phyloP scores from a whole-genome alignment of 2,329 filamentous ascomycete genomes.

The Aspergillaceae sp. region DNA sequence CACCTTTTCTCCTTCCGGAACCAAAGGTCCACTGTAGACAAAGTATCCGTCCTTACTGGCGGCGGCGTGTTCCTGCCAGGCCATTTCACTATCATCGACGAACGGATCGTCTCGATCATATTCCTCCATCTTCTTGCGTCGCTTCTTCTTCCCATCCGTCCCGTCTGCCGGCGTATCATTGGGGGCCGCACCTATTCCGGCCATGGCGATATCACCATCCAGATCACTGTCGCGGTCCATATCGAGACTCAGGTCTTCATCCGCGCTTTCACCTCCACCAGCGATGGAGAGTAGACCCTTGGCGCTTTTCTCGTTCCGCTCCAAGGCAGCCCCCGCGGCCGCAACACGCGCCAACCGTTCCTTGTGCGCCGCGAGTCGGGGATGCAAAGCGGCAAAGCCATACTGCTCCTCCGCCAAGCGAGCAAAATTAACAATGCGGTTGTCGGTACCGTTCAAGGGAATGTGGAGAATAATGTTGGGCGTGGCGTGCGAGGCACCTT shows the following conservation, averaged over 20 bases:
- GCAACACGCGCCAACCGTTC: conserved; percentile 82
- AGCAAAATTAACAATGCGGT: conserved; percentile 92
- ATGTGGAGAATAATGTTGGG: conserved; percentile 81
- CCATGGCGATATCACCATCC: conserved; percentile 38
- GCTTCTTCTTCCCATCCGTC: conserved; percentile 64
- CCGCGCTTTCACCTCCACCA: conserved; percentile 56
- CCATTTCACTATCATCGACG: conserved; percentile 82
- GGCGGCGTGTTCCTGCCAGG: conserved; percentile 92
- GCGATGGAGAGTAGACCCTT: conserved; percentile 53
- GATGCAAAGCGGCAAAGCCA: conserved; percentile 88
- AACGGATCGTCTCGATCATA: conserved; percentile 62
- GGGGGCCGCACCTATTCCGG: conserved; percentile 36
- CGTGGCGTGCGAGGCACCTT: conserved; percentile 35
- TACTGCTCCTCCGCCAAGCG: conserved; percentile 88
- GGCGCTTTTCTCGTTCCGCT: conserved; percentile 60
- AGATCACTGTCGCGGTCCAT: conserved; percentile 61
- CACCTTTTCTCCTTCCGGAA: conserved; percentile 76
- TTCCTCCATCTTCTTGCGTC: conserved; percentile 59
- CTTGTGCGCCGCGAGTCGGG: conserved; percentile 77
- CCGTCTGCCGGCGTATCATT: conserved; percentile 46
- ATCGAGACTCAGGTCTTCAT: conserved; percentile 79
- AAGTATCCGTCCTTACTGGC: conserved; percentile 96
- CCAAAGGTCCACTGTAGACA: conserved; percentile 86
- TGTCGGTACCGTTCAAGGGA: conserved; percentile 68
- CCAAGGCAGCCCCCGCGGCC: conserved; percentile 75